Base-by-base conservation (phyloP, 163 green algal species). In the Prototheca stagnorum region DNA sequence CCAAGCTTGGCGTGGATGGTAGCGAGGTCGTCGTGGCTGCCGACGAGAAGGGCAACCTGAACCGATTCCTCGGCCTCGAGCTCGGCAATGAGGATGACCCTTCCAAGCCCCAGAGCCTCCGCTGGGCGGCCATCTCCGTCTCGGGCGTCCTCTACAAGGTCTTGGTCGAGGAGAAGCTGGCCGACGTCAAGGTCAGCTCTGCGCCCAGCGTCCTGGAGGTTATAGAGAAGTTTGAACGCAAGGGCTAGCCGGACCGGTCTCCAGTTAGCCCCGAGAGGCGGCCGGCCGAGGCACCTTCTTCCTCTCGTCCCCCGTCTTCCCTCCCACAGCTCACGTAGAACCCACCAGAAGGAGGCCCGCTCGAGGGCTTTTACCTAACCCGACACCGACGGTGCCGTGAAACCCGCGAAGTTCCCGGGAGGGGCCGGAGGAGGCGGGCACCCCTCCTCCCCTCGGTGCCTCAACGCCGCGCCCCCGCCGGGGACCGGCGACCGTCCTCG, bases 81-180 rank as follows among this genome's bases (percentile, higher is more conserved):
- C 51, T 74, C 14, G 63, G 53, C 19, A 23, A 28, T 1, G 23
- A 39, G 4, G 57, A 51, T 1, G 39, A 27, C 2, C 5, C 48
- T 11, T 65, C 62, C 2, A 53, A 75, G 3, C 57, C 56, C 9
- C 15, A 33, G 26, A 78, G 65, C 43, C 72, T 82, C 60, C 74
- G 82, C 29, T 93, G 80, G 56, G 69, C 79, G 14, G 79, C 57
- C 0, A 55, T 88, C 8, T 57, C 91, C 29, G 80, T 91, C 16
- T 57, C 85, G 52, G 80, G 82, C 39, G 70, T 86, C 15, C 59
- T 93, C 47, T 64, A 89, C 15, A 82, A 82, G 56, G 48, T 91
- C 75, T 73, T 88, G 58, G 51, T 68, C n/a, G 14, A n/a, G 16
- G n/a, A n/a, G n/a, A n/a, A n/a, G n/a, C n/a, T n/a, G n/a, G n/a